A percentile compares a stretch with the other conserved stretches of the same genome.
Evolutionary conservation across 1,284 basidiomycete genomes (phyloP).

Genomic region (Dichomitus squalens): DNA sequence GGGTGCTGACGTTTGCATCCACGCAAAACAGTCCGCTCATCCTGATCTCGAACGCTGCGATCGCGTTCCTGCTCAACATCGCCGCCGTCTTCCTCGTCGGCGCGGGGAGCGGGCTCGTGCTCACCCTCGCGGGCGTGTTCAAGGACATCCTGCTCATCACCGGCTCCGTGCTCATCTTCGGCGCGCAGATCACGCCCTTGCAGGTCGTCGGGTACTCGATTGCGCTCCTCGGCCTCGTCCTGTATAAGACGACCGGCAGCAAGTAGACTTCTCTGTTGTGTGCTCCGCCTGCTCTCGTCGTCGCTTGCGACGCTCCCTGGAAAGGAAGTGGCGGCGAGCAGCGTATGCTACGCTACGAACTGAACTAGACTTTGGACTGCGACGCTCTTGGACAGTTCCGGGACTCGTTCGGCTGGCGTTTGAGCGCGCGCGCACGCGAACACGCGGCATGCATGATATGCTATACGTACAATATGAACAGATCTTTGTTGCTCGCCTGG

Average conservation of each 20-base stretch:
- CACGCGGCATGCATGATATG: too few relatives aligned
- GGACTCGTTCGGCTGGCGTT: background rate
- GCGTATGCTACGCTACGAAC: background rate
- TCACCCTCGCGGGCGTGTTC: slow-evolving; percentile 95
- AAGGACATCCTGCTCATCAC: slow-evolving; percentile 94
- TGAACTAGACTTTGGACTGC: background rate
- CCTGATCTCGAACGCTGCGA: slow-evolving; percentile 81
- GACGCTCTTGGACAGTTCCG: background rate
- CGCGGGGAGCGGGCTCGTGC: slow-evolving; percentile 83
- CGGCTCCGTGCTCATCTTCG: slow-evolving; percentile 87
- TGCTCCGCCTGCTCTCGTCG: background rate
- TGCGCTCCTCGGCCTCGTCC: slow-evolving; percentile 77
- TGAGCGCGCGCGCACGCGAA: background rate
- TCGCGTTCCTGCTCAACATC: slow-evolving; percentile 92
- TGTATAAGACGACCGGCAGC: slow-evolving; percentile 80
- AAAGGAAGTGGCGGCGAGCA: background rate
- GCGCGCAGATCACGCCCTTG: slow-evolving; percentile 75
- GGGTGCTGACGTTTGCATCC: background rate
- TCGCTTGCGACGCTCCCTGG: background rate
- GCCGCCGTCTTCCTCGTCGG: slow-evolving; percentile 95
- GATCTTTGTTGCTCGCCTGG: background rate
- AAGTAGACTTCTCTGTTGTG: slow-evolving; percentile 45
- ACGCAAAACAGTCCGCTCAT: slow-evolving; percentile 58
- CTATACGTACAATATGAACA: background rate
- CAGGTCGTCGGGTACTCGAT: slow-evolving; percentile 90